Evolutionary conservation across 495 filamentous ascomycete species (phyloP), one percentile per base, ranked within the genome.

Genomic region (Apiosordaria backusii): DNA sequence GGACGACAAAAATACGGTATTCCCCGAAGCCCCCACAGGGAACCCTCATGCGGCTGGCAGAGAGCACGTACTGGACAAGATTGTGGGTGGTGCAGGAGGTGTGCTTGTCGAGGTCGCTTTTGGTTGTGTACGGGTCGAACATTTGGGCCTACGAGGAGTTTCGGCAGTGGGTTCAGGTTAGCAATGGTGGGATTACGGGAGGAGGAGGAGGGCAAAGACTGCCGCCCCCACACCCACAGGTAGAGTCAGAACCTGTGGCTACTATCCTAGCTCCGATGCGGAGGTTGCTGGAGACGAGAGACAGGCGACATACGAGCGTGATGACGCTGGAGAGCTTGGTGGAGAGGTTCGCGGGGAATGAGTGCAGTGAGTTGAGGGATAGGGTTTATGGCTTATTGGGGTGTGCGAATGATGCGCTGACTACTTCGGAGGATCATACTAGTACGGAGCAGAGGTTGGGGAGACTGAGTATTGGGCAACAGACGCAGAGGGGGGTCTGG

Each of bases 51-150:
- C 22, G 58, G 13, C 60, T 65, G n/a, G 66, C 50, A 1, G 45
- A 50, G 19, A 68, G 66, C 57, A 35, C 64, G 2, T 72, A 68
- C 27, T 70, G 67, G 65, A 65, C 59, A 10, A 53, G 70, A 19
- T 57, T 70, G 1, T 72, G 70, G 68, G 63, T 72, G n/a, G 54
- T 68, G 15, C 70, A 72, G n/a, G 68, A 70, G 60, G 53, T 64
- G 19, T 70, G 71, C 16, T 62, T 72, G 27, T 57, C 70, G 25
- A 3, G 35, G 13, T 26, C 23, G 19, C 26, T 65, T 13, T 23
- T 66, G 0, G 40, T 72, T 19, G 25, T 60, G 13, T 69, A 27
- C 16, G 66, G 66, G 4, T 23, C 57, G 2, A 24, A 40, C 16
- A 50, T 68, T 10, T 65, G 66, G 66, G 50, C 16, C 25, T 65